phyloP scores from a whole-genome alignment of 768 basidiomycete species.

The Leccinum obscurum region DNA sequence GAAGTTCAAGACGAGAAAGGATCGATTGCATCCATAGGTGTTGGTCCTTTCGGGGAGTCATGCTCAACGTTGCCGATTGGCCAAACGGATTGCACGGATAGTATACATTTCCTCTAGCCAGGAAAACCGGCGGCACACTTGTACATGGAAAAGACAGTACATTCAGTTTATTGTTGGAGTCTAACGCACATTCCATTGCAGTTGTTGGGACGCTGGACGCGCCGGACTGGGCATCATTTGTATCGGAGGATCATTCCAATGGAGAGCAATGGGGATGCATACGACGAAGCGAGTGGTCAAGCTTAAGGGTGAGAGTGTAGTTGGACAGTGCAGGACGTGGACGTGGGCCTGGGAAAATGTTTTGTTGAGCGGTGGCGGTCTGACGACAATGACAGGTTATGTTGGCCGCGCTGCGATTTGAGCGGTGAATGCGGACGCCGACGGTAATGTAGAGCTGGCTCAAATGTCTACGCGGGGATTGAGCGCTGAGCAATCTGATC shows the following conservation, averaged over 20 bases:
- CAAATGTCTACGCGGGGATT: too few relatives aligned
- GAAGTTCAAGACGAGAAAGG: slow-evolving; percentile 38
- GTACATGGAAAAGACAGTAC: slow-evolving; percentile 68
- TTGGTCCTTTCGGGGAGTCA: not conserved
- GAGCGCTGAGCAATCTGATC: too few relatives aligned
- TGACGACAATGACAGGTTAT: slow-evolving; percentile 46
- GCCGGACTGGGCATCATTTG: slow-evolving; percentile 71
- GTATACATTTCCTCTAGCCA: slow-evolving; percentile 57
- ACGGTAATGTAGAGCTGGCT: slow-evolving; percentile 38
- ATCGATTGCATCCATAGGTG: slow-evolving; percentile 42
- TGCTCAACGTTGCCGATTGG: not conserved
- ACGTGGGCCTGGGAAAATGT: slow-evolving; percentile 32
- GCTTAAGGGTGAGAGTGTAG: slow-evolving; percentile 32
- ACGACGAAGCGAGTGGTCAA: slow-evolving; percentile 51
- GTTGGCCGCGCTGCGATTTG: slow-evolving; percentile 65
- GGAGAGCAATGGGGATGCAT: slow-evolving; percentile 73
- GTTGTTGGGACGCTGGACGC: slow-evolving; percentile 73
- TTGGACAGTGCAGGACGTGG: slow-evolving; percentile 46
- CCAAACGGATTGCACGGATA: slow-evolving; percentile 48
- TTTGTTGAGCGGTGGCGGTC: slow-evolving; percentile 41
- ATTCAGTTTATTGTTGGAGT: slow-evolving; percentile 25
- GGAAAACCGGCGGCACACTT: slow-evolving; percentile 69
- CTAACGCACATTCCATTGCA: slow-evolving; percentile 17
- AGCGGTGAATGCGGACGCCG: slow-evolving; percentile 49
- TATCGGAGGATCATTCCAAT: slow-evolving; percentile 68